These are phyloP conservation scores for Diplodia mutila DNA, from an alignment of 2,329 filamentous ascomycete species.

Conservation along the genomic window DNA sequence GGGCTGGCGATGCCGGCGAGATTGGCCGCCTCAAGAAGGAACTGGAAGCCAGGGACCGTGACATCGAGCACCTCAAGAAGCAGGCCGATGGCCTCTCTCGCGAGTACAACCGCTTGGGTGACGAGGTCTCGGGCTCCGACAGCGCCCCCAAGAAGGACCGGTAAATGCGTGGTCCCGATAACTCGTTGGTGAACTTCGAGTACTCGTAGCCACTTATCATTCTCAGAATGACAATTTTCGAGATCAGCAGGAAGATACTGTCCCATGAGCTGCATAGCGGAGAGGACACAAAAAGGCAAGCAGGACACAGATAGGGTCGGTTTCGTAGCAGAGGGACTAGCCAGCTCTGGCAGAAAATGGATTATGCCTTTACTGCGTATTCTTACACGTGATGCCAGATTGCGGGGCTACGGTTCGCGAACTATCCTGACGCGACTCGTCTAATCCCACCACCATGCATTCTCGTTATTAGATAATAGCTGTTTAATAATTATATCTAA, in stretches of 20 bases:
- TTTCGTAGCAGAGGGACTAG: not conserved
- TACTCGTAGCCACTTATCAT: not conserved
- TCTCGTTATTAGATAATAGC: too few relatives aligned
- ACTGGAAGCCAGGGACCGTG: constrained; percentile 73
- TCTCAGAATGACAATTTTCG: not conserved
- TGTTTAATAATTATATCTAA: too few relatives aligned
- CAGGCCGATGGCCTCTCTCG: constrained; percentile 80
- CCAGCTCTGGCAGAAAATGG: not conserved
- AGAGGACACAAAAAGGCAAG: not conserved
- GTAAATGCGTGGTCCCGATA: constrained; percentile 42
- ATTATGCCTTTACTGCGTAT: not conserved
- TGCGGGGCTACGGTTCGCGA: constrained; percentile 1
- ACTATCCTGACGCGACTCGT: not conserved
- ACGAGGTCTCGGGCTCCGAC: constrained; percentile 69
- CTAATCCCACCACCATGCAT: not conserved
- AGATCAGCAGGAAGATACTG: not conserved
- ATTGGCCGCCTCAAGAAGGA: constrained; percentile 69
- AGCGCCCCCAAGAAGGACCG: constrained; percentile 59
- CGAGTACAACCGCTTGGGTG: constrained; percentile 84
- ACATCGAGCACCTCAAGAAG: constrained; percentile 89
- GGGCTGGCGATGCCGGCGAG: constrained; percentile 75
- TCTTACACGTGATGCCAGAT: constrained; percentile 14
- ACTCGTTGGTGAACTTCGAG: not conserved
- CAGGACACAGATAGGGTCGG: not conserved
- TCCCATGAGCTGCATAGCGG: not conserved